phyloP scores from a whole-genome alignment of 768 basidiomycete genomes.

The Rhodotorula toruloides region DNA sequence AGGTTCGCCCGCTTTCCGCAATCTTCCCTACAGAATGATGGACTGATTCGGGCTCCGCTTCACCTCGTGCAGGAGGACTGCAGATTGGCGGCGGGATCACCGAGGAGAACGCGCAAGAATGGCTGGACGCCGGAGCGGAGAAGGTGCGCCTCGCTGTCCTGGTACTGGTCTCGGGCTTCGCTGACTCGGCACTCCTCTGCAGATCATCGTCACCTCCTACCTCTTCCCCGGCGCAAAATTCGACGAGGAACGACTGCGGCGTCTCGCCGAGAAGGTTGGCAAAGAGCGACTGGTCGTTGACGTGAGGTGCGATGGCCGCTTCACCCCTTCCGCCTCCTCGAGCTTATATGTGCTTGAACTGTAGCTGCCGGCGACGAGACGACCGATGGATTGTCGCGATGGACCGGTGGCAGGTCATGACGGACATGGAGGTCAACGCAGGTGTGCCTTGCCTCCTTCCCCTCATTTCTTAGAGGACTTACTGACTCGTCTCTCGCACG shows the following conservation, averaged over 20 bases:
- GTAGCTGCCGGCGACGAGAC: slow-evolving; percentile 72
- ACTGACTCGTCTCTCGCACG: background rate
- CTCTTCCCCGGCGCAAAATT: slow-evolving; percentile 83
- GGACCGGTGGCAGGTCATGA: slow-evolving; percentile 98
- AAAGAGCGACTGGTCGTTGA: slow-evolving; percentile 89
- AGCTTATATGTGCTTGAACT: too few relatives aligned
- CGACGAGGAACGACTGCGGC: slow-evolving; percentile 63
- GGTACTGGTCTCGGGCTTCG: too few relatives aligned
- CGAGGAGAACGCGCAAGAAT: slow-evolving; percentile 68
- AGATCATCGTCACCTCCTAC: slow-evolving; percentile 98
- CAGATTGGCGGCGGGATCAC: slow-evolving; percentile 94
- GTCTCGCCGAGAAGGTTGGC: slow-evolving; percentile 61
- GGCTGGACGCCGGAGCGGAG: slow-evolving; percentile 82
- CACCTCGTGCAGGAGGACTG: slow-evolving; percentile 56
- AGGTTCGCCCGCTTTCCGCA: slow-evolving; percentile 50
- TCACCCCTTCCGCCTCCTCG: background rate
- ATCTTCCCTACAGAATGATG: background rate
- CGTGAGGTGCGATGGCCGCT: slow-evolving; percentile 63
- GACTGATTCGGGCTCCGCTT: too few relatives aligned
- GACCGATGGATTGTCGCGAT: slow-evolving; percentile 88
- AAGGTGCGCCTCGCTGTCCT: slow-evolving; percentile 68
- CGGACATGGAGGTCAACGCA: slow-evolving; percentile 84
- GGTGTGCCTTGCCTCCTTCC: slow-evolving; percentile 50
- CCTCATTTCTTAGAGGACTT: background rate
- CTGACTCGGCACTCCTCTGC: too few relatives aligned